These are phyloP conservation scores for Filobasidium floriforme DNA, from an alignment of 768 basidiomycete species.

Conservation along the genomic window DNA sequence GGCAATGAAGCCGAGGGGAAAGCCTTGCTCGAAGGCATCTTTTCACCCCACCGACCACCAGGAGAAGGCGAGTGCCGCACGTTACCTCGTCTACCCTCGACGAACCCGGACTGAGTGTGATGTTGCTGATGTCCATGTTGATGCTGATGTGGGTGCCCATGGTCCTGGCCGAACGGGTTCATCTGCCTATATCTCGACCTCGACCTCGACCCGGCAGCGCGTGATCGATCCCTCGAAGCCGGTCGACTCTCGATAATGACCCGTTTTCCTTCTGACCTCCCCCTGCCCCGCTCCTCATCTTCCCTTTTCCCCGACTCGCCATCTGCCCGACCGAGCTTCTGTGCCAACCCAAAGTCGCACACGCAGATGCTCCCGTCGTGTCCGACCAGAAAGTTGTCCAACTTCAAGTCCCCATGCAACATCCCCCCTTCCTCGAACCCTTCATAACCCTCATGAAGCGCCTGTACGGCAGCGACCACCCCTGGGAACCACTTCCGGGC, in stretches of 20 bases:
- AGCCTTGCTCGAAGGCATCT: conserved; percentile 33
- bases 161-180: background rate
- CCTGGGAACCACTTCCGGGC: conserved; percentile 44
- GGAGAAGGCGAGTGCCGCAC: conserved; percentile 46
- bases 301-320: background rate
- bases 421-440: conserved; percentile 56
- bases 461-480: conserved; percentile 41
- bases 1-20: conserved; percentile 79
- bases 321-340: conserved; percentile 23
- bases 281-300: conserved; percentile 12
- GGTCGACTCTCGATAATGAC: conserved; percentile 74
- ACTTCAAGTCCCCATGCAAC: conserved; percentile 91
- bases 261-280: conserved; percentile 37
- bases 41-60: conserved; percentile 20
- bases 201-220: background rate
- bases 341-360: conserved; percentile 43
- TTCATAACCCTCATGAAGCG: conserved; percentile 38
- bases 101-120: conserved; percentile 47
- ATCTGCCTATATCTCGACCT: conserved; percentile 13
- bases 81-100: conserved; percentile 27
- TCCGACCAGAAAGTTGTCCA: conserved; percentile 92
- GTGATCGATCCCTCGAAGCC: conserved; percentile 34
- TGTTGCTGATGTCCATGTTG: conserved; percentile 33
- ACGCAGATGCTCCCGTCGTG: conserved; percentile 51
- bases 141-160: background rate